Evolutionary conservation across 192 early-diverging fungal genomes (phyloP), one percentile per base, ranked within the genome.

Genomic region (Powellomyces hirtus): DNA sequence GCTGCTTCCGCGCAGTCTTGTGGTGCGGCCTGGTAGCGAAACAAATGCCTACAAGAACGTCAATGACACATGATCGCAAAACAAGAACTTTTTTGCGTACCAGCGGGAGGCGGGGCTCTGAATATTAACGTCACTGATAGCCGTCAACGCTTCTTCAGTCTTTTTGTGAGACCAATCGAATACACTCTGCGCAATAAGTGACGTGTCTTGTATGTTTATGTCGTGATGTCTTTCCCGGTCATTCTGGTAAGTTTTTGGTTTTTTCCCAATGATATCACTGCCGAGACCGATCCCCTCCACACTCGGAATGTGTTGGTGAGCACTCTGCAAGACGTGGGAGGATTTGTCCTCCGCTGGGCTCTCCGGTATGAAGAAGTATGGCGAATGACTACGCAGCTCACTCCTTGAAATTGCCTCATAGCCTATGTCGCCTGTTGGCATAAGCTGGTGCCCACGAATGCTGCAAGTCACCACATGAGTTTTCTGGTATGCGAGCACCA

Each of bases 361-460:
- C 49, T 62, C 69, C 20, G 69, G 69, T 7, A 71, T 42, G 33
- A 36, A 57, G 24, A 67, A 68, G 51, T 73, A 73, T 7, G 71
- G 71, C 5, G 71, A 73, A 27, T 46, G 63, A 16, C 52, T 68
- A 30, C 64, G 24, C 14, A 61, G 38, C 37, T 73, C 38, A 20
- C n/a, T 36, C 11, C 62, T n/a, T n/a, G 64, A 30, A 14, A 67
- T 66, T 24, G 36, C n/a, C 33, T 73, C 71, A 37, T 60, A 73
- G 8, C 71, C 71, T n/a, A 59, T 13, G 45, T 73, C 64, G 14
- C 37, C 40, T 10, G 52, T 57, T 33, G 63, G 64, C 14, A 67
- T 24, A 11, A 57, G 10, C 11, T 66, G 51, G 18, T 55, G 62
- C 8, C 71, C 71, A 49, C 53, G 53, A 34, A 67, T 46, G 13